Evolutionary conservation across 352 stramenopile genomes (phyloP), one percentile per base, ranked within the genome.

Genomic region (Phytophthora meadii): DNA sequence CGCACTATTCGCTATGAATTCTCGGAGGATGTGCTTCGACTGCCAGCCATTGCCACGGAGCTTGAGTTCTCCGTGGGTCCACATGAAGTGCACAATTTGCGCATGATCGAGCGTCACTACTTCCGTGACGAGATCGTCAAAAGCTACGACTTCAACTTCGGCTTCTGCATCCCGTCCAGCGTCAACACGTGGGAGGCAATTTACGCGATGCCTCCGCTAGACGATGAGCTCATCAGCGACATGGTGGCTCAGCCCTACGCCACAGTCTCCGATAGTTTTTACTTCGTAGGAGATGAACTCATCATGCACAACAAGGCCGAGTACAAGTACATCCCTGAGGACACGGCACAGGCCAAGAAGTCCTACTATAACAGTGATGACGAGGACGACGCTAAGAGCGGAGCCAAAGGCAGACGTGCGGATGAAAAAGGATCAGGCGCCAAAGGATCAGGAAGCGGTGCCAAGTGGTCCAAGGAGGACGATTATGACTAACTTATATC

Each of bases 91-190:
- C 77, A 86, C 54, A 89, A 88, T 45, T 93, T 98, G 66, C 82
- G 95, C 42, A 99, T 99, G 96, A 98, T 99, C 60, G 94, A 99
- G 72, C 85, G 96, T 46, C 95, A 98, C 76, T 99, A 98, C 77
- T 99, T 98, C 68, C 82, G 91, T 48, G 87, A 98, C 65, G 76
- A 97, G 68, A 95, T 98, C 61, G 79, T 98, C 71, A 98, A 98
- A 75, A 98, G 91, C 74, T 98, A 95, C 70, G 93, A 98, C 79
- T 99, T 98, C 53, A 95, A 78, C 50, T 99, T 99, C 64, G 96
- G 94, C 17, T 99, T 98, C 72, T 98, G 94, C 75, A 98, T 99
- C 67, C 96, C 95, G 3, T 91, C 81, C 54, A 98, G 89, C 54
- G 94, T 95, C 5, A 99, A 99, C 79, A 98, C 90, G 30, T 98